These are phyloP conservation scores for Aspergillus eucalypticola DNA, from an alignment of 2,329 filamentous ascomycete genomes.

Conservation along the genomic window DNA sequence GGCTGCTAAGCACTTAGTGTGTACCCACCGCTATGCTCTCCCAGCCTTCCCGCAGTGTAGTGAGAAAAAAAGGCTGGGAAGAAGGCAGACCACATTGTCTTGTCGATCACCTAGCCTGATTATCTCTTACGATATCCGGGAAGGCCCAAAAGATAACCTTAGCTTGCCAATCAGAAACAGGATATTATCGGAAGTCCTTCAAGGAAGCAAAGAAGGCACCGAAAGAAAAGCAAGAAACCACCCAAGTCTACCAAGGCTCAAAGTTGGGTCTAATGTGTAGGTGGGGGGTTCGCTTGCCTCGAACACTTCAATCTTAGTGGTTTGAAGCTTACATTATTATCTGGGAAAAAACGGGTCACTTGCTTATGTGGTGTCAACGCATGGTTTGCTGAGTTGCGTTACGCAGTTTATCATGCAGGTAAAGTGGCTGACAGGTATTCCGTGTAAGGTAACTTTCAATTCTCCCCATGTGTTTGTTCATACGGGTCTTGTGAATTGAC, in stretches of 20 bases:
- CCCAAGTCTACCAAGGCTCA: constrained; percentile 4
- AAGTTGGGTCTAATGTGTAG: constrained; percentile 7
- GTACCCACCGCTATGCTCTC: not conserved
- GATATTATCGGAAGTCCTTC: not conserved
- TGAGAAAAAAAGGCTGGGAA: not conserved
- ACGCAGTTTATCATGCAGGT: not conserved
- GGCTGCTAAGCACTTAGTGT: not conserved
- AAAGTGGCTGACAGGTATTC: not conserved
- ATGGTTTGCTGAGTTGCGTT: not conserved
- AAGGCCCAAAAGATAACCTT: not conserved
- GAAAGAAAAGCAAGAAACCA: constrained; percentile 6
- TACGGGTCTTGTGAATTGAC: not conserved
- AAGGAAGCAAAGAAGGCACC: constrained; percentile 1
- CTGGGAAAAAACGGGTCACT: not conserved
- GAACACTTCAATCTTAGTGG: not conserved
- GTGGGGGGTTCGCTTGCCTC: constrained; percentile 4
- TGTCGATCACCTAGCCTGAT: constrained; percentile 6
- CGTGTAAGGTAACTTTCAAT: not conserved
- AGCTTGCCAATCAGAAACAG: not conserved
- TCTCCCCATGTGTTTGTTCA: not conserved
- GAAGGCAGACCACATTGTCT: constrained; percentile 2
- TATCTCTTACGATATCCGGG: not conserved
- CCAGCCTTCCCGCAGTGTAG: not conserved
- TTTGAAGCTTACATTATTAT: constrained; percentile 2
- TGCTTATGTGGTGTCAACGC: constrained; percentile 3